Evolutionary conservation across 305 asterid species (phyloP).

Genomic region (Salvia sclarea): DNA sequence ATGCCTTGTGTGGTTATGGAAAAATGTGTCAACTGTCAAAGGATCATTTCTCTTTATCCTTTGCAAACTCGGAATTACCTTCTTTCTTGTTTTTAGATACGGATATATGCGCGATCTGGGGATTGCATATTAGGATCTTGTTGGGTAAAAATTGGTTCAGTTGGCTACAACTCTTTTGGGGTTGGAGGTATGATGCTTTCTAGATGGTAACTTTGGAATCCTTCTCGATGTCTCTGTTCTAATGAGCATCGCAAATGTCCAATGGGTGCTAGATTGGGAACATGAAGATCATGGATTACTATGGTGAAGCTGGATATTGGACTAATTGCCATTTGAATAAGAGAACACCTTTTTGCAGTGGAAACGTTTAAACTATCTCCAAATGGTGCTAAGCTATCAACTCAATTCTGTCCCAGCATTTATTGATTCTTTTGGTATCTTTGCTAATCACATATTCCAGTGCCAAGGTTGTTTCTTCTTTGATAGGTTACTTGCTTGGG

Average conservation of each 20-base stretch:
- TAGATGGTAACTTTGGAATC: conserved; percentile 67
- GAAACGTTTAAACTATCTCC: conserved; percentile 48
- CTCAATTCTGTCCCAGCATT: conserved; percentile 42
- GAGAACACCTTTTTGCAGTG: conserved; percentile 62
- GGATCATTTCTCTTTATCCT: conserved; percentile 31
- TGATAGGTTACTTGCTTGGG: conserved; percentile 46
- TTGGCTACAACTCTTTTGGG: conserved; percentile 76
- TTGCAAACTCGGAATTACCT: conserved; percentile 52
- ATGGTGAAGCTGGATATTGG: conserved; percentile 76
- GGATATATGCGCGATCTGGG: conserved; percentile 86
- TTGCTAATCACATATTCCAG: conserved; percentile 41
- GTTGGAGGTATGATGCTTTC: conserved; percentile 75
- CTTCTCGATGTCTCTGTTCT: conserved; percentile 74
- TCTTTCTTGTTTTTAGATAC: conserved; percentile 68
- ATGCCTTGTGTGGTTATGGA: conserved; percentile 32
- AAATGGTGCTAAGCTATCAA: conserved; percentile 44
- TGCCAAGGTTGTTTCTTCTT: conserved; percentile 41
- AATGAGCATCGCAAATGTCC: conserved; percentile 83
- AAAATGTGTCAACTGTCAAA: conserved; percentile 33
- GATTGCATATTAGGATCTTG: conserved; percentile 85
- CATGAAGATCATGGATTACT: conserved; percentile 80
- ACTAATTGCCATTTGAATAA: conserved; percentile 64
- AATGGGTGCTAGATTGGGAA: conserved; percentile 85
- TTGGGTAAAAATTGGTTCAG: conserved; percentile 64
- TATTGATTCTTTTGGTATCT: conserved; percentile 52